Percentiles rank a stretch among this genome's conserved stretches.
phyloP scores from a whole-genome alignment of 495 filamentous ascomycete species.

The Talaromyces stipitatus region DNA sequence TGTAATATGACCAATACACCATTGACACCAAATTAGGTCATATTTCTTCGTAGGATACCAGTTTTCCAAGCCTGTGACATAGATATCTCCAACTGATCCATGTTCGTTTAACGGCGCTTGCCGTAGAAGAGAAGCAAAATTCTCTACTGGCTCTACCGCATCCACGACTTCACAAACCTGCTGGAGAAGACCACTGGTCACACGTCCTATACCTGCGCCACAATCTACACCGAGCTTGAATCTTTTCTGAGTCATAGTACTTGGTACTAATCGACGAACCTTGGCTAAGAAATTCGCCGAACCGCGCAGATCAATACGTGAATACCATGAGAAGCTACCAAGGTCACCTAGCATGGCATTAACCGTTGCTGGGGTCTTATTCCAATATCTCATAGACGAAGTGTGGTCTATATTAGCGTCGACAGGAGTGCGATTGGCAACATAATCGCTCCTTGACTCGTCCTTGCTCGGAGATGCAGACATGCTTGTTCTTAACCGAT shows the following conservation, averaged over 20 bases:
- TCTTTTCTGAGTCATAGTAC: slow-evolving; percentile 10
- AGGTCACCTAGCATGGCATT: slow-evolving; percentile 59
- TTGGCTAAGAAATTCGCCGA: slow-evolving; percentile 72
- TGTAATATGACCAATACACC: slow-evolving; percentile 85
- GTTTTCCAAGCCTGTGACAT: slow-evolving; percentile 65
- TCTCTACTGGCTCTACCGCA: slow-evolving; percentile 51
- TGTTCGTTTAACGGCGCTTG: not conserved
- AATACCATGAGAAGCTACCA: slow-evolving; percentile 67
- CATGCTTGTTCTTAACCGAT: not conserved
- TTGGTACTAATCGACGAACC: not conserved
- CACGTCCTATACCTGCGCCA: slow-evolving; percentile 55
- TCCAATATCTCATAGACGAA: not conserved
- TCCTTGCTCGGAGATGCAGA: too few species aligned
- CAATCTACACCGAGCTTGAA: slow-evolving; percentile 45
- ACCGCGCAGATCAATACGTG: slow-evolving; percentile 66
- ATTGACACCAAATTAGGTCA: slow-evolving; percentile 64
- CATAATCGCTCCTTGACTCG: not conserved
- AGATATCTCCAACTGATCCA: slow-evolving; percentile 35
- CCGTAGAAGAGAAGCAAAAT: slow-evolving; percentile 34
- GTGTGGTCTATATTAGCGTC: not conserved
- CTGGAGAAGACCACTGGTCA: slow-evolving; percentile 48
- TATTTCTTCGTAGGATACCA: slow-evolving; percentile 58
- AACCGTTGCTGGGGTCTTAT: slow-evolving; percentile 13
- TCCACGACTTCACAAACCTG: slow-evolving; percentile 46
- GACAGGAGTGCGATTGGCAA: not conserved